These are phyloP conservation scores for Aspergillus aculeatus DNA, from an alignment of 2,329 filamentous ascomycete genomes.

Conservation along the genomic window DNA sequence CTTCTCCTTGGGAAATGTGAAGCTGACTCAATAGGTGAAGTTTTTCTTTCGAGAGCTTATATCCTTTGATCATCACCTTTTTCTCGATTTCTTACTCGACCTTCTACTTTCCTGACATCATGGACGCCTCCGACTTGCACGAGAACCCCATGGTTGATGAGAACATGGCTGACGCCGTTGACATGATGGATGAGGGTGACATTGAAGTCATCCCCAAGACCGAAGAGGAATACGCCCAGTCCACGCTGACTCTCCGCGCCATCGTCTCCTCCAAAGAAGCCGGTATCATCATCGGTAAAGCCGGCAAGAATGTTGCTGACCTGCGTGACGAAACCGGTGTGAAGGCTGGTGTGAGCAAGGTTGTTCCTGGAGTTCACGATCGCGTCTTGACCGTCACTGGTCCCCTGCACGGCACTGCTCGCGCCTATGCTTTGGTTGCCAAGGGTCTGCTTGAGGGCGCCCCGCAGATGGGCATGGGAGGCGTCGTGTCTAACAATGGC, in stretches of 20 bases:
- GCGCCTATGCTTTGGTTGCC: constrained; percentile 90
- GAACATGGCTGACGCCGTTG: constrained; percentile 63
- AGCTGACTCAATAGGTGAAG: background rate
- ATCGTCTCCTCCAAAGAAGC: constrained; percentile 99
- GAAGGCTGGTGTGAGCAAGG: constrained; percentile 97
- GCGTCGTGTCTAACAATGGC: constrained; percentile 78
- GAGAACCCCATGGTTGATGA: constrained; percentile 60
- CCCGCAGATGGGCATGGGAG: constrained; percentile 93
- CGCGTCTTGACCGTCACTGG: constrained; percentile 95
- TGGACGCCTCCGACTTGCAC: constrained; percentile 61
- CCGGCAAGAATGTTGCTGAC: constrained; percentile 96
- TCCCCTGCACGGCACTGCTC: constrained; percentile 80
- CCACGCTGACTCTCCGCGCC: constrained; percentile 89
- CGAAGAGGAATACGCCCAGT: constrained; percentile 92
- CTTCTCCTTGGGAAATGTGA: background rate
- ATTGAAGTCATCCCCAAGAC: constrained; percentile 82
- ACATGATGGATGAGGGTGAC: constrained; percentile 64
- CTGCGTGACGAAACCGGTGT: constrained; percentile 96
- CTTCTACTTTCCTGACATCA: constrained; percentile 35
- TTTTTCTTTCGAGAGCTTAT: background rate
- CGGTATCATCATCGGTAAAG: constrained; percentile 98
- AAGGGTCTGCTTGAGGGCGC: constrained; percentile 89
- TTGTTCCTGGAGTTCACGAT: constrained; percentile 95
- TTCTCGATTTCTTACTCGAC: background rate
- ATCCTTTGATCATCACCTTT: background rate